Conservation (phyloP, 2,329 filamentous ascomycete species). For the Sporothrix brunneoviolacea region DNA sequence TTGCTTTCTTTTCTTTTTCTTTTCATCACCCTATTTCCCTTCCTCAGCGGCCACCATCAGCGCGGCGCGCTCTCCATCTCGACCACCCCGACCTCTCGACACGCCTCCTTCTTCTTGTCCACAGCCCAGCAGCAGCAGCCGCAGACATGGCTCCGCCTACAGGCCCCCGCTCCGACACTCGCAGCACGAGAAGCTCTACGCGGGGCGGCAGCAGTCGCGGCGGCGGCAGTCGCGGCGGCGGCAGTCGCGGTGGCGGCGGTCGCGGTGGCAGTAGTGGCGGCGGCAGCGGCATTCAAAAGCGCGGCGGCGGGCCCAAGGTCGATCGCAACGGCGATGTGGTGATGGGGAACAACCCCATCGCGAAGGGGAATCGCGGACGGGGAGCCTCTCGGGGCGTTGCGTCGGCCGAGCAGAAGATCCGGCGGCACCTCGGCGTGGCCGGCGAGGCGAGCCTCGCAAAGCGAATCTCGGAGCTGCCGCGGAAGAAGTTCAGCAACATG, state of each 20-base stretch:
- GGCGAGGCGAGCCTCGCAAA: slow-evolving; percentile 23
- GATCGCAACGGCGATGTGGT: slow-evolving; percentile 56
- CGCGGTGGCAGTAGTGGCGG: not conserved
- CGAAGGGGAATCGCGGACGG: slow-evolving; percentile 15
- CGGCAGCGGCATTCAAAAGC: slow-evolving; percentile 43
- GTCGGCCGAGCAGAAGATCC: slow-evolving; percentile 17
- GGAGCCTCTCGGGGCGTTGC: slow-evolving; percentile 4
- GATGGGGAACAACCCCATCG: slow-evolving; percentile 36
- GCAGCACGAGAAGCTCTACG: slow-evolving; percentile 18
- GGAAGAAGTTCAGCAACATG: slow-evolving; percentile 19
- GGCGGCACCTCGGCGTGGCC: slow-evolving; percentile 25
- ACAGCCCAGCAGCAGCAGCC: not conserved
- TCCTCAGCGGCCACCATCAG: no score
- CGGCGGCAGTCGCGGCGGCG: slow-evolving; percentile 4
- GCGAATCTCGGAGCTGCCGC: slow-evolving; percentile 19
- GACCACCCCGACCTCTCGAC: not conserved
- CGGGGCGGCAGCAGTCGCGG: slow-evolving; percentile 5
- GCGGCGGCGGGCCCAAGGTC: slow-evolving; percentile 33
- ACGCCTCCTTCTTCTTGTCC: not conserved
- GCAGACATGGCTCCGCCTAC: slow-evolving; percentile 26
- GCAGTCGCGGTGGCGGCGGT: not conserved
- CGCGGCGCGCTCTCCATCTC: no score
- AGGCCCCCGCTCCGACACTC: slow-evolving; percentile 19
- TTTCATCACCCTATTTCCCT: not conserved
- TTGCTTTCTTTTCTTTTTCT: not conserved